phyloP scores from a whole-genome alignment of 2,329 filamentous ascomycete species.

The Bimuria novae-zelandiae region DNA sequence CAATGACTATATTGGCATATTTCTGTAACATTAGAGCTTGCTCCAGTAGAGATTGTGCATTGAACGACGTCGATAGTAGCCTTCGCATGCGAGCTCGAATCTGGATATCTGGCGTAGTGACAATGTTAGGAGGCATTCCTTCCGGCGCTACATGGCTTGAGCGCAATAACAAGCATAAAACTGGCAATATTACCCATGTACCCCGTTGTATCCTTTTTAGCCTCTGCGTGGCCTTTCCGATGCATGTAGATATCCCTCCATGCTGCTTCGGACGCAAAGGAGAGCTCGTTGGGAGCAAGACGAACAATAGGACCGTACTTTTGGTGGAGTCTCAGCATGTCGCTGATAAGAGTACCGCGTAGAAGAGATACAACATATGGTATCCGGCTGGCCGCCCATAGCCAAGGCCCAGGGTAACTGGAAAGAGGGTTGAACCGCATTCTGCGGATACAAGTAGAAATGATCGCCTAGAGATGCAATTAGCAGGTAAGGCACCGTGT shows the following conservation, averaged over 20 bases:
- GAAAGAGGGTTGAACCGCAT: slow-evolving; percentile 8
- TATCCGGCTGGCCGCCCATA: slow-evolving; percentile 3
- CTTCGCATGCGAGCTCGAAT: slow-evolving; percentile 13
- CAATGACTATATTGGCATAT: slow-evolving; percentile 5
- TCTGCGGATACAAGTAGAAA: no score
- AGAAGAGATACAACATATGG: slow-evolving; percentile 5
- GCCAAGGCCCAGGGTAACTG: slow-evolving; percentile 5
- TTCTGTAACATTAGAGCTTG: slow-evolving; percentile 5
- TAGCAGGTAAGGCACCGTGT: no score
- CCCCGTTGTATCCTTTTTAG: slow-evolving; percentile 7
- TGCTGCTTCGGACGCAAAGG: slow-evolving; percentile 5
- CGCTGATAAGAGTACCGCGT: not conserved
- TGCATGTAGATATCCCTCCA: slow-evolving; percentile 13
- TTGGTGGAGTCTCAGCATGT: slow-evolving; percentile 4
- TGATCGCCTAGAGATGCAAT: no score
- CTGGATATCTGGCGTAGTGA: slow-evolving; percentile 13
- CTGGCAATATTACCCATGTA: slow-evolving; percentile 4
- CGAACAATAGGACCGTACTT: slow-evolving; percentile 11
- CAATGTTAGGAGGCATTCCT: slow-evolving; percentile 15
- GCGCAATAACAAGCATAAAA: not conserved
- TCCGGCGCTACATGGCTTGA: slow-evolving; percentile 9
- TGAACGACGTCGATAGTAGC: slow-evolving; percentile 11
- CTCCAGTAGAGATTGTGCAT: slow-evolving; percentile 3
- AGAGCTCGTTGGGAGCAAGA: slow-evolving; percentile 11
- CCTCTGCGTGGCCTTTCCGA: slow-evolving; percentile 4